Conservation (phyloP, 495 filamentous ascomycete genomes). For the Neurospora sp. region DNA sequence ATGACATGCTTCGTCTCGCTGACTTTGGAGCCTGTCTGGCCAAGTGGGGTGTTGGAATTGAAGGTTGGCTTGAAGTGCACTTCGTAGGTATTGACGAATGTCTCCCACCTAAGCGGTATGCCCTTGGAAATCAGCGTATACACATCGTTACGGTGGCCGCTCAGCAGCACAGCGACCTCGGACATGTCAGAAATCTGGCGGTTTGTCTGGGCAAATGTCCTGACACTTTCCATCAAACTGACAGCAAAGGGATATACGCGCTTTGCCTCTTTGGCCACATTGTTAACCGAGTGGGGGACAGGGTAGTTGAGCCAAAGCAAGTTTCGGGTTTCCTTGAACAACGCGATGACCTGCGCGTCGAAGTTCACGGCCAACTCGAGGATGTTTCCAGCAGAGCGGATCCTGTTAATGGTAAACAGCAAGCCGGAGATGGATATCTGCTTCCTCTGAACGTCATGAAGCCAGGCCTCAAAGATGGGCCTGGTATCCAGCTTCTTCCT, state of each 20-base stretch:
- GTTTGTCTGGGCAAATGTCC: slow-evolving; percentile 78
- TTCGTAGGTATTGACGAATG: slow-evolving; percentile 93
- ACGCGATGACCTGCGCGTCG: slow-evolving; percentile 86
- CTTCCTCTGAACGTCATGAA: slow-evolving; percentile 74
- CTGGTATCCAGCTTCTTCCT: slow-evolving; percentile 91
- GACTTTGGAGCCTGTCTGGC: slow-evolving; percentile 44
- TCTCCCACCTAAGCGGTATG: slow-evolving; percentile 86
- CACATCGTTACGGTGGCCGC: slow-evolving; percentile 81
- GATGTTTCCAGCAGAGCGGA: slow-evolving; percentile 74
- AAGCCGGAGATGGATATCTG: slow-evolving; percentile 84
- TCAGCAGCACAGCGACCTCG: slow-evolving; percentile 75
- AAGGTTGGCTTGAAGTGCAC: slow-evolving; percentile 60
- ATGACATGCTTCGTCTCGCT: slow-evolving; percentile 89
- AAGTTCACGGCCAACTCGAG: slow-evolving; percentile 91
- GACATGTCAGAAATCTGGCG: slow-evolving; percentile 72
- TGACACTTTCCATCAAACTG: slow-evolving; percentile 93
- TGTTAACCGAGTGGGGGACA: slow-evolving; percentile 88
- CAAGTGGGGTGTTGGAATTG: slow-evolving; percentile 50
- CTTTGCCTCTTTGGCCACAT: slow-evolving; percentile 92
- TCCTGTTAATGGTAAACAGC: slow-evolving; percentile 80
- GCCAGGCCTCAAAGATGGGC: slow-evolving; percentile 89
- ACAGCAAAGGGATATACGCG: slow-evolving; percentile 95
- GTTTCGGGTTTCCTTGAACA: slow-evolving; percentile 99
- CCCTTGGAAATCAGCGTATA: slow-evolving; percentile 75
- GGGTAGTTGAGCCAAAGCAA: slow-evolving; percentile 86